These are phyloP conservation scores for Rhodotorula graminis DNA, from an alignment of 768 basidiomycete genomes.

Conservation along the genomic window DNA sequence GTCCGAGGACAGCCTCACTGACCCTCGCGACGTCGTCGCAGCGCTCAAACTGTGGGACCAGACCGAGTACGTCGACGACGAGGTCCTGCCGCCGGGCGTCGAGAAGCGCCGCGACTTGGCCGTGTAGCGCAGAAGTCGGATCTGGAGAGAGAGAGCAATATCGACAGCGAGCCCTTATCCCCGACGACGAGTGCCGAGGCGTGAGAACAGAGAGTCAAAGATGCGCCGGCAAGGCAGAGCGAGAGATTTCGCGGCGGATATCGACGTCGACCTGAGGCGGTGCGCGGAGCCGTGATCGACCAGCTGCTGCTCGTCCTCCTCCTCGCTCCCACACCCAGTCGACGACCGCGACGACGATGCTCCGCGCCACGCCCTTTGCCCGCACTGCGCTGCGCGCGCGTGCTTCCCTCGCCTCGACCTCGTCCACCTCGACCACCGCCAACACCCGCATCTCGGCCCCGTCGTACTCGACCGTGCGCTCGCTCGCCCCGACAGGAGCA, in stretches of 20 bases:
- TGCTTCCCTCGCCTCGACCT: background rate
- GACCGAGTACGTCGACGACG: conserved; percentile 28
- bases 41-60: conserved; percentile 32
- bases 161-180: too few species aligned
- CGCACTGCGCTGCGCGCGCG: background rate
- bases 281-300: too few species aligned
- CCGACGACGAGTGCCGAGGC: too few species aligned
- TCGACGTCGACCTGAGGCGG: too few species aligned
- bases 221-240: too few species aligned
- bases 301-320: background rate
- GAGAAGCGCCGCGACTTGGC: background rate
- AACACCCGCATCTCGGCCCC: background rate
- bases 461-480: background rate
- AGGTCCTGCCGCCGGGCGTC: background rate
- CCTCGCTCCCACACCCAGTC: background rate
- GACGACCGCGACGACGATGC: background rate
- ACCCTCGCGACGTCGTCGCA: background rate
- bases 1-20: too few species aligned
- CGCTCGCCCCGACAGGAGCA: background rate
- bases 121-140: background rate
- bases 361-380: background rate
- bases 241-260: too few species aligned
- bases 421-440: too few species aligned
- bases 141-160: too few species aligned
- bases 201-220: too few species aligned